These are phyloP conservation scores for Nannizziopsis arthrosporioides DNA, from an alignment of 2,329 filamentous ascomycete genomes.

Conservation along the genomic window DNA sequence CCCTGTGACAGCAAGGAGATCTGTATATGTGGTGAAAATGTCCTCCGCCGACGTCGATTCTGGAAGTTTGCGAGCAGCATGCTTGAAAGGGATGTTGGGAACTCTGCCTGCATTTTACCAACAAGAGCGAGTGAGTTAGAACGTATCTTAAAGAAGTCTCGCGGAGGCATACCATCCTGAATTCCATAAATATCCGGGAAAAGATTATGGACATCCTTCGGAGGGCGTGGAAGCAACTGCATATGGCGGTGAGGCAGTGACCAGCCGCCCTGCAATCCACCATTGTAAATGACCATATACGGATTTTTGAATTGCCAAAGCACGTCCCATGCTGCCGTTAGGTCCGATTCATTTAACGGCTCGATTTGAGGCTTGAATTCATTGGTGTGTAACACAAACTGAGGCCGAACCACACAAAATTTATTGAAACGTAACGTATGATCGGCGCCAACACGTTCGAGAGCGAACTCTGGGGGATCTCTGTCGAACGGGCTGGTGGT, in stretches of 20 bases:
- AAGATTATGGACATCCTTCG: constrained; percentile 12
- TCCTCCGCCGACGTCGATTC: background rate
- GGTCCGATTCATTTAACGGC: constrained; percentile 12
- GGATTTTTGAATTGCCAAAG: constrained; percentile 12
- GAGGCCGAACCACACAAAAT: constrained; percentile 17
- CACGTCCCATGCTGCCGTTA: constrained; percentile 14
- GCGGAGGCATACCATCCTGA: constrained; percentile 6
- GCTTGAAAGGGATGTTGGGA: constrained; percentile 13
- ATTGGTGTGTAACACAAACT: constrained; percentile 17
- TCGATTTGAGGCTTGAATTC: constrained; percentile 17
- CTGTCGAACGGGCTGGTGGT: constrained; percentile 11
- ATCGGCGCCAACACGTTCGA: constrained; percentile 12
- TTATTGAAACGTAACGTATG: constrained; percentile 19
- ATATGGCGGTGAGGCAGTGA: constrained; percentile 15
- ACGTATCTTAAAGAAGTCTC: background rate
- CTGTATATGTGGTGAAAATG: constrained; percentile 10
- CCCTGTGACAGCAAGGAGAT: constrained; percentile 11
- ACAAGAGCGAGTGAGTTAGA: background rate
- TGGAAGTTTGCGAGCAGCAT: constrained; percentile 7
- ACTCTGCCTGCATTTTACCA: constrained; percentile 5
- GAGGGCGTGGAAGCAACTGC: constrained; percentile 14
- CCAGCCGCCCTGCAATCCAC: constrained; percentile 15
- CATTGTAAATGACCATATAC: constrained; percentile 16
- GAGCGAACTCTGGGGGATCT: constrained; percentile 17
- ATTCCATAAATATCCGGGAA: constrained; percentile 15